A percentile compares a stretch with the other conserved stretches of the same genome.
These are phyloP conservation scores for Acer campestre DNA, from an alignment of 345 rosid genomes.

Conservation along the genomic window DNA sequence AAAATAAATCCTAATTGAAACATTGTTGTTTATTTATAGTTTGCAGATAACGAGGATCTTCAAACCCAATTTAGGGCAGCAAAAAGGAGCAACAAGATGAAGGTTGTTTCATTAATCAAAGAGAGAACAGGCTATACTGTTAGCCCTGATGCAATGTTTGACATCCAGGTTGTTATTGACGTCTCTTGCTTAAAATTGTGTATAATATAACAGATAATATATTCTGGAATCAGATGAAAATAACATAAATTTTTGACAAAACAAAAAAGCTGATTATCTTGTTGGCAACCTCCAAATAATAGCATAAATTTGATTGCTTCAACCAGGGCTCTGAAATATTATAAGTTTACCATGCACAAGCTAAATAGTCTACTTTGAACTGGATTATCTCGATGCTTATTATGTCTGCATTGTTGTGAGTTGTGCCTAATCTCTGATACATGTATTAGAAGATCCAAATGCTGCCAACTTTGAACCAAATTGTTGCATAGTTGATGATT, in stretches of 20 bases:
- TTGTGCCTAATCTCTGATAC: too few species aligned
- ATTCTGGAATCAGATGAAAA: conserved; percentile 5
- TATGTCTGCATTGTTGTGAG: not conserved
- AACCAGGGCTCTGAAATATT: not conserved
- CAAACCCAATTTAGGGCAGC: conserved; percentile 69
- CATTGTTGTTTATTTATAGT: conserved; percentile 38
- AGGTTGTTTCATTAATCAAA: conserved; percentile 62
- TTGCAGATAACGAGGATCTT: conserved; percentile 72
- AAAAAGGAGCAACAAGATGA: conserved; percentile 71
- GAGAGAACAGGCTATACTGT: conserved; percentile 76
- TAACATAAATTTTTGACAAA: not conserved
- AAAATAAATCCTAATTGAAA: conserved; percentile 21
- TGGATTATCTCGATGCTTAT: not conserved
- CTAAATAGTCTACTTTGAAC: not conserved
- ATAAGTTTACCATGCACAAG: not conserved
- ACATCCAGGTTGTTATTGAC: conserved; percentile 62
- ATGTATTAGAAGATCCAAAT: not conserved
- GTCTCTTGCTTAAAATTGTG: not conserved
- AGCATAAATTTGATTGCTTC: not conserved
- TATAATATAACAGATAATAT: conserved; percentile 1
- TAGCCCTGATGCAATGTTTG: conserved; percentile 82
- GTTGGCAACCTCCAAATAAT: not conserved
- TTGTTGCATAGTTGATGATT: not conserved
- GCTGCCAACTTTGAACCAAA: not conserved
- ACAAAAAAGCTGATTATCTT: not conserved